Evolutionary conservation across 2,329 filamentous ascomycete genomes (phyloP), one percentile per base, ranked within the genome.

Genomic region (Fonsecaea multimorphosa): DNA sequence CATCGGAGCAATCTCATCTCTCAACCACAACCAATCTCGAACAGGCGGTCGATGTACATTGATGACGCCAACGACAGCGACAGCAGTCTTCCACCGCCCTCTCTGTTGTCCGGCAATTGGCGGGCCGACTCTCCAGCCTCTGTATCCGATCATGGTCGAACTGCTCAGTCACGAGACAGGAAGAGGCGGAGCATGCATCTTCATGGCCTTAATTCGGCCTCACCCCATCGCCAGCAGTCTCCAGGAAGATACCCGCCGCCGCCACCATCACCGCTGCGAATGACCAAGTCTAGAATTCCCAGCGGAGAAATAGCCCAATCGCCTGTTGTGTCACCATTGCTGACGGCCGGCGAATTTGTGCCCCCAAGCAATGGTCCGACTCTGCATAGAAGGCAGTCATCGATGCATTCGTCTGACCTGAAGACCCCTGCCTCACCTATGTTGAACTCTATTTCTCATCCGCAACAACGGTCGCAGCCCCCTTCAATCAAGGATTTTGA

Each of bases 401-500:
- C 95, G 9, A 90, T 93, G 16, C 91, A 92, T 31, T 90, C 94
- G 32, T 96, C 93, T 1, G 86, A 87, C 74, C 78, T 83, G 14
- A 82, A 87, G 71, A 88, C 89, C 16, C 92, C 94, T 0, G 85
- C 91, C 0, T 99, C 95, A 4, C 95, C 95, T 5, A 88, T 93
- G 27, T 78, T 98, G 58, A 68, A 61, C 49, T 90, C 92, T 2
- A 89, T 90, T 22, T 89, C 88, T 44, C 91, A 93, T 32, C 91
- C 91, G 1, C 93, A 93, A 56, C 91, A 92, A 55, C 89, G 93
- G 64, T 92, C 94, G 32, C 90, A 94, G 1, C 92, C 95, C 2
- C 93, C 94, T 7, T 99, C 96, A 0, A 99, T 99, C 80, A 98
- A 98, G 73, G 95, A 99, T 75, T 99, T 99, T 72, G 95, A 99